Evolutionary conservation across 129 eudicot genomes (phyloP), one percentile per base, ranked within the genome.

Genomic region (Chrysanthemum makinoi): DNA sequence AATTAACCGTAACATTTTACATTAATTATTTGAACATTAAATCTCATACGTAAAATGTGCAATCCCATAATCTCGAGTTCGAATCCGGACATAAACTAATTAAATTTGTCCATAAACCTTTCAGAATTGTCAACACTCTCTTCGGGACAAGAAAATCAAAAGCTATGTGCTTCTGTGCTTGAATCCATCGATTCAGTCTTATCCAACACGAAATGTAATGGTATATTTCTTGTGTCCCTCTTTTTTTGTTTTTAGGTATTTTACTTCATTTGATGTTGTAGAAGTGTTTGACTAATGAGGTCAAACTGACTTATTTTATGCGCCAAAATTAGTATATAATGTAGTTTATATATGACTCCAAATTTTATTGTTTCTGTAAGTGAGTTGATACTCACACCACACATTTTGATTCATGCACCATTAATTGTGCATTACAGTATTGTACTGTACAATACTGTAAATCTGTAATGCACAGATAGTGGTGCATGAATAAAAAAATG

Each of bases 91-190:
- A 20, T 20, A 20, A 0, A 20, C 20, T 0, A 0, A 20, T 20
- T 20, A 20, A 20, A 20, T 20, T 20, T 20, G 20, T 20, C 20
- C 1, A 20, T 20, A 20, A 20, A 20, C 0, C 20, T 20, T 65
- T 79, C 76, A 6, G n/a, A n/a, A 91, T 91, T 28, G 97, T 91
- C 33, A 91, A 91, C 79, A 81, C 93, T 91, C 28, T 86, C 94
- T 62, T 86, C 89, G 2, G 97, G 97, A 24, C 96, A 80, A 39
- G 96, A 88, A 75, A 74, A 88, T 77, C 97, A 91, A 76, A 84
- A 75, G 68, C 78, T 88, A 24, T 88, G 96, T 75, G 83, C 87
- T 68, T 74, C 70, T 65, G 97, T 91, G 13, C 58, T 91, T 13
- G 93, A 86, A 76, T 74, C 87, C 49, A 60, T 88, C 2, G 89